Conservation (phyloP, 139 green algal genomes). For the Mychonastes homosphaera region DNA sequence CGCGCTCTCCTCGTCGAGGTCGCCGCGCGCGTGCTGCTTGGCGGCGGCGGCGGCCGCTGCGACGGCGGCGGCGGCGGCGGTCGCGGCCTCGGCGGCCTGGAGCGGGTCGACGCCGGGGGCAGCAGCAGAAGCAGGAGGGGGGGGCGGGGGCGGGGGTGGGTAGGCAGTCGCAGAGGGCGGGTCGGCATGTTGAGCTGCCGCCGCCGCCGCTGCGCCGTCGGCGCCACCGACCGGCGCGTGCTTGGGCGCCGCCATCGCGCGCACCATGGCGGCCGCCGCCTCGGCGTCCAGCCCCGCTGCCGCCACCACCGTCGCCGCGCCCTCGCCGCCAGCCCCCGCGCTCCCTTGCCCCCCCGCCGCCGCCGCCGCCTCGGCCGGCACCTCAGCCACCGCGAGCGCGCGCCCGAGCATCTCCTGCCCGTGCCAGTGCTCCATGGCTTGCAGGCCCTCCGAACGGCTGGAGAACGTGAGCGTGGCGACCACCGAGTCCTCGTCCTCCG, state of each 20-base stretch:
- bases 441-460: slow-evolving; percentile 34
- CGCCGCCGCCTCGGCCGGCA: too few species aligned
- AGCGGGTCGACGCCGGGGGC: slow-evolving; percentile 6
- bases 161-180: too few species aligned
- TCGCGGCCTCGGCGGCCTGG: neutral
- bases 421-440: slow-evolving; percentile 58
- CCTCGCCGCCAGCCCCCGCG: neutral
- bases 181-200: slow-evolving; percentile 2
- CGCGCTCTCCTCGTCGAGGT: slow-evolving; percentile 49
- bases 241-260: neutral
- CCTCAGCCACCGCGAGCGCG: slow-evolving; percentile 41
- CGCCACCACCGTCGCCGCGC: neutral
- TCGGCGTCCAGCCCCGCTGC: neutral
- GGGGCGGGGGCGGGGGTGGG: too few species aligned
- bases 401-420: slow-evolving; percentile 46
- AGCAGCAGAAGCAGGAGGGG: neutral
- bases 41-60: neutral
- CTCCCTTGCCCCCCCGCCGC: too few species aligned
- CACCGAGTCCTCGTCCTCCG: neutral
- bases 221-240: neutral
- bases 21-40: slow-evolving; percentile 15
- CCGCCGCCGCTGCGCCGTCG: neutral
- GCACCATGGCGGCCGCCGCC: neutral
- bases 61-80: neutral
- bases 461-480: slow-evolving; percentile 4